Evolutionary conservation across 2,329 filamentous ascomycete species (phyloP).

Genomic region (Basipetospora sp.): DNA sequence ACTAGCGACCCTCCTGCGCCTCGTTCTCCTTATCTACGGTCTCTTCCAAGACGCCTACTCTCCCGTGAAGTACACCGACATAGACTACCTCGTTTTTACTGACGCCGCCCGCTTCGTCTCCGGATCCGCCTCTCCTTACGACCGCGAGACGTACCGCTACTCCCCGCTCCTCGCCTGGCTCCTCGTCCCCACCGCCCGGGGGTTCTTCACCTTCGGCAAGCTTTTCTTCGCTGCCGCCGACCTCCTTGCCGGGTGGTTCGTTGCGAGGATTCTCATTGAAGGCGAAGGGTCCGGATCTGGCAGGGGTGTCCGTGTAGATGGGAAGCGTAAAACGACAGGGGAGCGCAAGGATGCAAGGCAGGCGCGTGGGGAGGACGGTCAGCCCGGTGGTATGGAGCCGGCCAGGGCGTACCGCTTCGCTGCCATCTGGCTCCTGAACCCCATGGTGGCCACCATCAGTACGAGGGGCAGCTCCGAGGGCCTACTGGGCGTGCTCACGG

Average conservation of each 20-base stretch:
- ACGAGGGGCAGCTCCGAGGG: slow-evolving; percentile 91
- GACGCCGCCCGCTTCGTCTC: slow-evolving; percentile 72
- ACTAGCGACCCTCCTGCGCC: slow-evolving; percentile 49
- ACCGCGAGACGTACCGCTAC: slow-evolving; percentile 88
- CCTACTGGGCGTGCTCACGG: slow-evolving; percentile 69
- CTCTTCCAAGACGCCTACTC: slow-evolving; percentile 85
- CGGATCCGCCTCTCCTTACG: slow-evolving; percentile 56
- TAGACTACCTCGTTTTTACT: slow-evolving; percentile 97
- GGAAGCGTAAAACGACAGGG: too few species aligned
- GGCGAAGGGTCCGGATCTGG: neutral
- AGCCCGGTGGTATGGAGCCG: slow-evolving; percentile 25
- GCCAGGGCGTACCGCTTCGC: slow-evolving; percentile 58
- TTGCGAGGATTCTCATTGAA: slow-evolving; percentile 20
- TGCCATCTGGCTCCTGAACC: slow-evolving; percentile 85
- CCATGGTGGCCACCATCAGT: slow-evolving; percentile 95
- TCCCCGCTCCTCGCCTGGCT: slow-evolving; percentile 89
- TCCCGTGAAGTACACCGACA: slow-evolving; percentile 93
- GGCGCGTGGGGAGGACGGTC: slow-evolving; percentile 22
- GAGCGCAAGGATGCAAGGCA: too few species aligned
- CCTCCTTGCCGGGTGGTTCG: slow-evolving; percentile 51
- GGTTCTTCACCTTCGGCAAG: slow-evolving; percentile 68
- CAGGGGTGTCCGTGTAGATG: too few species aligned
- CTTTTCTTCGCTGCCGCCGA: slow-evolving; percentile 72
- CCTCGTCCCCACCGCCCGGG: slow-evolving; percentile 61
- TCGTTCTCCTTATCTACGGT: slow-evolving; percentile 68